Evolutionary conservation across 345 rosid genomes (phyloP).

Genomic region (Moricandia moricandioides): DNA sequence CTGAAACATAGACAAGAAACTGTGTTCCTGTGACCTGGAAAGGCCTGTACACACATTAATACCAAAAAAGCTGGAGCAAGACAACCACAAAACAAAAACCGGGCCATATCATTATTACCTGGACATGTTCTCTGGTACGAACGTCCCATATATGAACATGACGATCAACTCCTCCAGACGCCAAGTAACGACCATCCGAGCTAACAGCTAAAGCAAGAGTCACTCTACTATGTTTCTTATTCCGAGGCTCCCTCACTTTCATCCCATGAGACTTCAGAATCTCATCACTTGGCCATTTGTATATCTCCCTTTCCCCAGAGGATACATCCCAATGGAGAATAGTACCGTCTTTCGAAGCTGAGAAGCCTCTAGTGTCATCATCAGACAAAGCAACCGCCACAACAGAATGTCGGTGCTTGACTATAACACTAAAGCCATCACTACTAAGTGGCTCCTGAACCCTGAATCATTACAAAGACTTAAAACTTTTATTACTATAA

Average conservation of each 20-base stretch:
- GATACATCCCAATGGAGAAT: conserved; percentile 86
- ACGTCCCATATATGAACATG: conserved; percentile 97
- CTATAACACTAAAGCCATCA: conserved; percentile 48
- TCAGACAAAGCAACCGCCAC: conserved; percentile 80
- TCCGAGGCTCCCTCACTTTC: conserved; percentile 69
- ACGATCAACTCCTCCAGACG: conserved; percentile 90
- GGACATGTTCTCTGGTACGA: conserved; percentile 77
- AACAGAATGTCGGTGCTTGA: conserved; percentile 77
- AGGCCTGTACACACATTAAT: conserved; percentile 59
- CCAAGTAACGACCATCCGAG: conserved; percentile 90
- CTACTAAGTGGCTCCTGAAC: conserved; percentile 57
- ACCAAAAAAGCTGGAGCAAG: not conserved
- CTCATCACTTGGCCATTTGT: conserved; percentile 78
- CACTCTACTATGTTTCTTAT: conserved; percentile 63
- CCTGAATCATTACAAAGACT: conserved; percentile 41
- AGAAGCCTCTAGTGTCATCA: conserved; percentile 79
- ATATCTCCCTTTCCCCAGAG: conserved; percentile 62
- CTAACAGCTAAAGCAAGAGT: conserved; percentile 84
- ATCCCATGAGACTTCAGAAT: conserved; percentile 67
- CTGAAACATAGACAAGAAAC: conserved; percentile 87
- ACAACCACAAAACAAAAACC: not conserved
- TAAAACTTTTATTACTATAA: conserved; percentile 13
- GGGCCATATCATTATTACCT: conserved; percentile 43
- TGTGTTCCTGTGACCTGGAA: conserved; percentile 85
- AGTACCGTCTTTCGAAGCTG: conserved; percentile 88